phyloP scores from a whole-genome alignment of 139 green algal species.

The Ostreobium quekettii region DNA sequence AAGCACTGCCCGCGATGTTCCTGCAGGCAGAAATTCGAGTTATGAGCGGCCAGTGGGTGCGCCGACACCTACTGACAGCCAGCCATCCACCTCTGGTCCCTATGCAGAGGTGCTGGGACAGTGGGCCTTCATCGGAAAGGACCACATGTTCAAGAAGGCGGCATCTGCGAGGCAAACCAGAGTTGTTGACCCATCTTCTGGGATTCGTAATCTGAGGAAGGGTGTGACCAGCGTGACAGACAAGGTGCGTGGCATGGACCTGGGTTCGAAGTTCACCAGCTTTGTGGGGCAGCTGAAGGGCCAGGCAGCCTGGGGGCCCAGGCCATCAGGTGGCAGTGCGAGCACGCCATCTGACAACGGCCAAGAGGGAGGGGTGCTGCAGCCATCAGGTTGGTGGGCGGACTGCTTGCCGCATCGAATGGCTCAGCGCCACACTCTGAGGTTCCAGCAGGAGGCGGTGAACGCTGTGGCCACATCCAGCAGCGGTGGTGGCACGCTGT shows the following conservation, averaged over 20 bases:
- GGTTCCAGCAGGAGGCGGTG: slow-evolving; percentile 3
- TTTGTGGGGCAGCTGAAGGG: not conserved
- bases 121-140: not conserved
- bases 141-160: not conserved
- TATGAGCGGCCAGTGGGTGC: not conserved
- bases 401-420: slow-evolving; percentile 1
- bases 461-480: not conserved
- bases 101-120: not conserved
- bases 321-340: no score
- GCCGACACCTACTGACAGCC: not conserved
- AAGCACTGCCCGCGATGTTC: no score
- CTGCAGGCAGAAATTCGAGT: no score
- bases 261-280: not conserved
- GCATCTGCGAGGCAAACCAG: not conserved
- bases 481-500: slow-evolving; percentile 14
- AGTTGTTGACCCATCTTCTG: no score
- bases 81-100: not conserved
- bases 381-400: not conserved
- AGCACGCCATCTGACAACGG: no score
- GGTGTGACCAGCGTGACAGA: no score
- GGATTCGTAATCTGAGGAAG: no score
- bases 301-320: no score
- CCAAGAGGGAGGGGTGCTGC: not conserved
- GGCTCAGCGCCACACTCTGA: not conserved
- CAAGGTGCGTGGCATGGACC: no score